These are phyloP conservation scores for Nicotiana benthamiana DNA, from an alignment of 257 asterid genomes.

Conservation along the genomic window DNA sequence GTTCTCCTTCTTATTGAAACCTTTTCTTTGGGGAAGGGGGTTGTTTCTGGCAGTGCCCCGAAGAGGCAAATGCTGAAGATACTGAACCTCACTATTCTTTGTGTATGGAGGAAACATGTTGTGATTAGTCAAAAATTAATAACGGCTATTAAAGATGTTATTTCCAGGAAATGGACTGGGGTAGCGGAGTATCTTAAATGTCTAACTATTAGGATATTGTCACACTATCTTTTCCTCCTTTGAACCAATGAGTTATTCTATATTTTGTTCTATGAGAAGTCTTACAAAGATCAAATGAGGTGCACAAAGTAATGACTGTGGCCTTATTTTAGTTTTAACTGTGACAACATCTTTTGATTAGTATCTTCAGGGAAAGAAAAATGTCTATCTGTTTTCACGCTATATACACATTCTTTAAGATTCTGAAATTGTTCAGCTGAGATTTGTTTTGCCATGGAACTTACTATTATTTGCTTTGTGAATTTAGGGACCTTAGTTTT, in stretches of 20 bases:
- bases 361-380: neutral
- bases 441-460: neutral
- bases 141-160: neutral
- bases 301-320: neutral
- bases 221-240: neutral
- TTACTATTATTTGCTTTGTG: neutral
- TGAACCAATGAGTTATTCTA: too few species aligned
- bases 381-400: neutral
- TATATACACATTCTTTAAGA: neutral
- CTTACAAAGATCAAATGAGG: neutral
- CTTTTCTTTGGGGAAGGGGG: neutral
- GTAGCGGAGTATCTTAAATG: neutral
- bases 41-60: neutral
- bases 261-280: too few species aligned
- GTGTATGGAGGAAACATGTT: neutral
- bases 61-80: neutral
- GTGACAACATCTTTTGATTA: neutral
- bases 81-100: neutral
- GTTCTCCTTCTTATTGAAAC: neutral
- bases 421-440: neutral
- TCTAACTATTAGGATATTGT: neutral
- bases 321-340: neutral
- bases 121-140: neutral
- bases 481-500: conserved; percentile 76
- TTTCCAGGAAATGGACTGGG: neutral